These are phyloP conservation scores for Neurospora sp. DNA, from an alignment of 2,329 filamentous ascomycete species.

Conservation along the genomic window DNA sequence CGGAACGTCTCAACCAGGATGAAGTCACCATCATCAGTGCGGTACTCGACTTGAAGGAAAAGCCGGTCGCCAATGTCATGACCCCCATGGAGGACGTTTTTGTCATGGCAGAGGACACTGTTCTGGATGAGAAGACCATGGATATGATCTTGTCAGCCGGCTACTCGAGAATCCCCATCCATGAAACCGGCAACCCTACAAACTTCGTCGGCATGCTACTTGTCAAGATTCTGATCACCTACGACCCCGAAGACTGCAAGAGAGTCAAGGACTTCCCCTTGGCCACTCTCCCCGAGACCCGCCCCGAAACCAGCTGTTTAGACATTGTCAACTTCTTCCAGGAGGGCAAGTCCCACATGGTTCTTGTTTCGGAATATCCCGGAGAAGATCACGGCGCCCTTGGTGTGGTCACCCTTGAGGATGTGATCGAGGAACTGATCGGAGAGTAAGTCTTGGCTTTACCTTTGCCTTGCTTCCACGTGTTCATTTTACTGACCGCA, in stretches of 20 bases:
- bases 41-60: conserved; percentile 91
- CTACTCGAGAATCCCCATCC: conserved; percentile 92
- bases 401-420: conserved; percentile 90
- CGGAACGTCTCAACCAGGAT: conserved; percentile 87
- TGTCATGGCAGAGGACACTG: conserved; percentile 88
- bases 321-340: conserved; percentile 99
- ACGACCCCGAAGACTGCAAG: conserved; percentile 87
- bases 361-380: conserved; percentile 80
- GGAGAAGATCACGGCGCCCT: conserved; percentile 86
- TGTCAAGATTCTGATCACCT: conserved; percentile 97
- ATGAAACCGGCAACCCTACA: conserved; percentile 69
- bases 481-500: conserved; percentile 15
- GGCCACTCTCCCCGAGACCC: conserved; percentile 88
- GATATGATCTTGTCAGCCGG: conserved; percentile 86
- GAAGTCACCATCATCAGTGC: conserved; percentile 98
- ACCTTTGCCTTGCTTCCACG: background rate
- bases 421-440: conserved; percentile 97
- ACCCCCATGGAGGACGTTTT: conserved; percentile 98
- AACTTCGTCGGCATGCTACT: conserved; percentile 97
- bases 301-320: conserved; percentile 88
- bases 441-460: conserved; percentile 62
- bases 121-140: conserved; percentile 90
- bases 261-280: conserved; percentile 84
- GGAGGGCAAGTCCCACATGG: conserved; percentile 98
- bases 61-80: conserved; percentile 92